Conservation (phyloP, 78 protist genomes). For the Isochrysis galbana region DNA sequence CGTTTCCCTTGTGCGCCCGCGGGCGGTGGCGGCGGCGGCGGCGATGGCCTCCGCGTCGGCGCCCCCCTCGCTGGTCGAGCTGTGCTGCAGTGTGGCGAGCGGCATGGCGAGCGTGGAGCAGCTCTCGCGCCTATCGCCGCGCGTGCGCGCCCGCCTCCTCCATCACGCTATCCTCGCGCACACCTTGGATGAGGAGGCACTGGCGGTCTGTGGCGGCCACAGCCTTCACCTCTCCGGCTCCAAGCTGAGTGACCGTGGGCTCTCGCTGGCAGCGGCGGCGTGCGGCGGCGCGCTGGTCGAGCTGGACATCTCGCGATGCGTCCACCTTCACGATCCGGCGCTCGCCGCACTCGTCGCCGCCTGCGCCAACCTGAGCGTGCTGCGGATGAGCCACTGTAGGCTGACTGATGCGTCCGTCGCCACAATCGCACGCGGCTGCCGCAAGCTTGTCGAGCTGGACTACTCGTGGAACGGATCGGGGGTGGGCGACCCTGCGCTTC, state of each 20-base stretch:
- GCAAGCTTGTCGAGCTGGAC: neutral
- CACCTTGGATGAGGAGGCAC: neutral
- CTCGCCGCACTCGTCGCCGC: neutral
- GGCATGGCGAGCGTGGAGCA: neutral
- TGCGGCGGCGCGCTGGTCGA: neutral
- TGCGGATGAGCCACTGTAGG: neutral
- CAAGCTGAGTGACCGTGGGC: neutral
- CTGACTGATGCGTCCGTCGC: neutral
- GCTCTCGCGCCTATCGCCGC: neutral
- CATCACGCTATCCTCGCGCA: neutral
- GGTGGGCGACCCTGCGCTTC: neutral
- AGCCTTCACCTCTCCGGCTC: neutral
- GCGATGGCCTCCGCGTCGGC: too few relatives aligned
- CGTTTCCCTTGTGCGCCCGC: too few relatives aligned
- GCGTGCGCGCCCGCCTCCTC: neutral
- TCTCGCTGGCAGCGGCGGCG: neutral
- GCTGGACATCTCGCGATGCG: neutral
- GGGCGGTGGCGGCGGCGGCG: too few relatives aligned
- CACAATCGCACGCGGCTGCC: neutral
- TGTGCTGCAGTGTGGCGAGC: neutral
- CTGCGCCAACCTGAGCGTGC: neutral
- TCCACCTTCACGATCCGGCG: neutral
- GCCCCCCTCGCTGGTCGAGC: neutral
- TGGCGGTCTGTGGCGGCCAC: neutral
- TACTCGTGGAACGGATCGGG: constrained; percentile 10